phyloP scores from a whole-genome alignment of 2,329 filamentous ascomycete species.

The Sporothrix pseudoabietina region DNA sequence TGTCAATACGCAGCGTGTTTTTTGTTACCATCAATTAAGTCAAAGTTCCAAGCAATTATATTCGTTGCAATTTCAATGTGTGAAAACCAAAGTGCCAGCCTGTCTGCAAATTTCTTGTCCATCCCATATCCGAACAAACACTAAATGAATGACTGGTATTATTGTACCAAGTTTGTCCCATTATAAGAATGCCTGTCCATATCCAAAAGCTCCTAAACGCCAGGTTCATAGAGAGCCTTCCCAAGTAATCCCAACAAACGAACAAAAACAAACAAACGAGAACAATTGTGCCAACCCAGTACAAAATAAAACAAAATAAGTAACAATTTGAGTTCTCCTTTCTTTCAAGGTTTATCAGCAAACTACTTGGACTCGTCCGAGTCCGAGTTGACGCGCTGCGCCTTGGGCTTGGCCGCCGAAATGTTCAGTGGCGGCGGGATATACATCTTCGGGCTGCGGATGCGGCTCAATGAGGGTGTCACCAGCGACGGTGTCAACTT shows the following conservation, averaged over 20 bases:
- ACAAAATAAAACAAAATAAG: neutral
- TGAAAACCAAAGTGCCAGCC: neutral
- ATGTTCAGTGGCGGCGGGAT: conserved; percentile 44
- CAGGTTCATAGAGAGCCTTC: neutral
- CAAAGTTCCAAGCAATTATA: neutral
- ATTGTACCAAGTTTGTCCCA: neutral
- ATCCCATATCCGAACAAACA: neutral
- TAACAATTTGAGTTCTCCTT: neutral
- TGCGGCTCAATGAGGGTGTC: conserved; percentile 45
- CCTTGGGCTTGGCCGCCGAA: neutral
- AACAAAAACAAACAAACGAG: neutral
- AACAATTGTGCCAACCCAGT: neutral
- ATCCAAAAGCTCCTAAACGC: neutral
- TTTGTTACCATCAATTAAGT: neutral
- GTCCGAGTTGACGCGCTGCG: neutral
- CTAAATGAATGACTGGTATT: conserved; percentile 5
- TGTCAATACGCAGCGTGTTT: neutral
- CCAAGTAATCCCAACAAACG: neutral
- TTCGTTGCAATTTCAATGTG: neutral
- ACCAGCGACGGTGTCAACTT: conserved; percentile 42
- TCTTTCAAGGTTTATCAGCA: neutral
- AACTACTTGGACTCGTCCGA: neutral
- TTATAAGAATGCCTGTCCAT: neutral
- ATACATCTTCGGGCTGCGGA: conserved; percentile 49
- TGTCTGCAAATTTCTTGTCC: neutral